Percentiles rank a stretch among this genome's conserved stretches.
phyloP scores from a whole-genome alignment of 495 filamentous ascomycete species.

The Neurospora intermedia region DNA sequence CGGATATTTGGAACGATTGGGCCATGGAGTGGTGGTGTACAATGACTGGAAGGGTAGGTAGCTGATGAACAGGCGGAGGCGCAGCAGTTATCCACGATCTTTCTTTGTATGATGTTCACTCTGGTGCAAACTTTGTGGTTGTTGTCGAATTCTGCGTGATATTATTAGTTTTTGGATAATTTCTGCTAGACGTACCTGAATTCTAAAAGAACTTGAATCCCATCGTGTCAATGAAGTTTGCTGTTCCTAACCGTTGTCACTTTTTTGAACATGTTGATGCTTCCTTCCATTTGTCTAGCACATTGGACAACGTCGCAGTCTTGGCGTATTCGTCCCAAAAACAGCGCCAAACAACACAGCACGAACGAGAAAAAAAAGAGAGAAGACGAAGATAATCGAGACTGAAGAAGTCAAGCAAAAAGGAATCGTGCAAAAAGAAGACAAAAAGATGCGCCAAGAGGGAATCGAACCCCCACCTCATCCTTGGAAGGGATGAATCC shows the following conservation, averaged over 20 bases:
- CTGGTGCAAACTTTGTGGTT: neutral
- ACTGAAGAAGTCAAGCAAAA: too few relatives aligned
- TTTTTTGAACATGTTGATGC: too few relatives aligned
- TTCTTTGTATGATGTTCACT: neutral
- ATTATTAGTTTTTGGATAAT: neutral
- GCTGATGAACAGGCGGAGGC: too few relatives aligned
- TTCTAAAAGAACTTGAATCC: accelerated
- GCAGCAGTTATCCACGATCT: too few relatives aligned
- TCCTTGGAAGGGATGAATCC: constrained; percentile 1
- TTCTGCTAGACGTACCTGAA: neutral
- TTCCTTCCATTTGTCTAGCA: too few relatives aligned
- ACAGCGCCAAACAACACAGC: accelerated
- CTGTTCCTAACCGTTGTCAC: too few relatives aligned
- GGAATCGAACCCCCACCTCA: neutral
- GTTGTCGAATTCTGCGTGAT: neutral
- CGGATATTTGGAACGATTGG: too few relatives aligned
- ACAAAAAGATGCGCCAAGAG: neutral
- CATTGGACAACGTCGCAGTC: too few relatives aligned
- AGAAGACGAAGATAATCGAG: neutral
- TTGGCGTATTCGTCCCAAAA: too few relatives aligned
- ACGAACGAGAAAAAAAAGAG: neutral
- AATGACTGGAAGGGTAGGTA: too few relatives aligned
- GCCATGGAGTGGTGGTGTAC: too few relatives aligned
- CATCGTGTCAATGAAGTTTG: neutral
- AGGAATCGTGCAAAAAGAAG: too few relatives aligned